Evolutionary conservation across 2,329 filamentous ascomycete genomes (phyloP).

Genomic region (Trichophyton schoenleinii): DNA sequence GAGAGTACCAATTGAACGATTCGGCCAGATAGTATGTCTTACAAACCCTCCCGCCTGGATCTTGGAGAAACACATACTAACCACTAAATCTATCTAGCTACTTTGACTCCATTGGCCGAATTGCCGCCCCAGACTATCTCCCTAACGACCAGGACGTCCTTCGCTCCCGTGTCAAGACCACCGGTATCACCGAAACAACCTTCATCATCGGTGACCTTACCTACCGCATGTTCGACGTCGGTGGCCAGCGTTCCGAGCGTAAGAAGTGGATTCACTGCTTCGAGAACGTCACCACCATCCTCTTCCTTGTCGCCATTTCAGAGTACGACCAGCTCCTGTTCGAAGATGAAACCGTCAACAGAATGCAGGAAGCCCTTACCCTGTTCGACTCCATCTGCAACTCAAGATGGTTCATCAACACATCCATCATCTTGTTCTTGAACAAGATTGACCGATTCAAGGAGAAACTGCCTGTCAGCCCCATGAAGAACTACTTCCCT

Average conservation of each 20-base stretch:
- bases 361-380: constrained; percentile 60
- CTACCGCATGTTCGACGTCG: constrained; percentile 95
- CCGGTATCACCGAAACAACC: constrained; percentile 90
- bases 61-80: not conserved
- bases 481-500: constrained; percentile 65
- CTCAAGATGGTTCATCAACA: constrained; percentile 60
- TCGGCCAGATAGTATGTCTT: constrained; percentile 76
- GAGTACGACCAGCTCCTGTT: constrained; percentile 95
- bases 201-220: constrained; percentile 92
- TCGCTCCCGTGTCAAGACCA: constrained; percentile 92
- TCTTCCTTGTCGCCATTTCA: constrained; percentile 92
- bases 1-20: constrained; percentile 93
- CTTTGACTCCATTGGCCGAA: constrained; percentile 88
- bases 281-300: constrained; percentile 92
- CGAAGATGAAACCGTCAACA: constrained; percentile 84
- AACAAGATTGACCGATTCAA: constrained; percentile 68
- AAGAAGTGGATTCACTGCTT: constrained; percentile 99
- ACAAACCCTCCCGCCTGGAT: no score
- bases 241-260: constrained; percentile 86
- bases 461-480: constrained; percentile 59
- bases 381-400: constrained; percentile 63
- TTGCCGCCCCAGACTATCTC: constrained; percentile 82
- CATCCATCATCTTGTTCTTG: constrained; percentile 59
- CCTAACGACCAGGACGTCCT: constrained; percentile 92
- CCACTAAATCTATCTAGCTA: constrained; percentile 47